Percentiles rank a stretch among this genome's conserved stretches.
Conservation (phyloP, 345 rosid species). For the Eucalyptus cladocalyx region DNA sequence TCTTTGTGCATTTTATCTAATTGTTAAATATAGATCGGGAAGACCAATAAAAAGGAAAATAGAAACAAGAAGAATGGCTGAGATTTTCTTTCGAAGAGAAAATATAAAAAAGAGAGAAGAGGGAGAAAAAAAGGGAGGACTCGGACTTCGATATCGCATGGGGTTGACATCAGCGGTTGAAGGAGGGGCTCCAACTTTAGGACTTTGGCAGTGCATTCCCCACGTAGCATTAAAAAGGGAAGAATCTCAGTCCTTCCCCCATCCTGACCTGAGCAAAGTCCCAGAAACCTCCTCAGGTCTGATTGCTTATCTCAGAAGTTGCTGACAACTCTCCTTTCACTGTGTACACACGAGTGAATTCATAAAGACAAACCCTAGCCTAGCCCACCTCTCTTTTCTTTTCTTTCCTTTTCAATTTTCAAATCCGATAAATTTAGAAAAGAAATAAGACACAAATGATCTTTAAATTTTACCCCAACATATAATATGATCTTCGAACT, state of each 20-base stretch:
- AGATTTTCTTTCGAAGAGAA: not conserved
- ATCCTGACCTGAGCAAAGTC: not conserved
- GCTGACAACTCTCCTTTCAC: not conserved
- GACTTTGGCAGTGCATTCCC: not conserved
- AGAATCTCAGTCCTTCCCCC: constrained; percentile 8
- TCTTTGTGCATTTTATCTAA: not conserved
- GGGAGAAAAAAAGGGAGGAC: not conserved
- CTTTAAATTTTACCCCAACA: not conserved
- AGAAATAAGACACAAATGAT: not conserved
- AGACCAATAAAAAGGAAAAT: not conserved
- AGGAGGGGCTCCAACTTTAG: not conserved
- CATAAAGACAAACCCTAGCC: not conserved
- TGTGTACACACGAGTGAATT: not conserved
- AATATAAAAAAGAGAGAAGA: not conserved
- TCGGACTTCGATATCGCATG: not conserved
- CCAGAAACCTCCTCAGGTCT: not conserved
- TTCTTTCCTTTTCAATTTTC: not conserved
- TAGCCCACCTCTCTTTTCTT: not conserved
- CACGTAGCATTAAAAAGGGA: not conserved
- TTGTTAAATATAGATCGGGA: not conserved
- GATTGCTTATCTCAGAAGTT: constrained; percentile 19
- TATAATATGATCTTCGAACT: no score
- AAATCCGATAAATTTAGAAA: not conserved
- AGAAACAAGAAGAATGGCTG: not conserved
- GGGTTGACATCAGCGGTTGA: not conserved